phyloP scores from a whole-genome alignment of 169 alveolate species.

The Eimeria nieschulzi region DNA sequence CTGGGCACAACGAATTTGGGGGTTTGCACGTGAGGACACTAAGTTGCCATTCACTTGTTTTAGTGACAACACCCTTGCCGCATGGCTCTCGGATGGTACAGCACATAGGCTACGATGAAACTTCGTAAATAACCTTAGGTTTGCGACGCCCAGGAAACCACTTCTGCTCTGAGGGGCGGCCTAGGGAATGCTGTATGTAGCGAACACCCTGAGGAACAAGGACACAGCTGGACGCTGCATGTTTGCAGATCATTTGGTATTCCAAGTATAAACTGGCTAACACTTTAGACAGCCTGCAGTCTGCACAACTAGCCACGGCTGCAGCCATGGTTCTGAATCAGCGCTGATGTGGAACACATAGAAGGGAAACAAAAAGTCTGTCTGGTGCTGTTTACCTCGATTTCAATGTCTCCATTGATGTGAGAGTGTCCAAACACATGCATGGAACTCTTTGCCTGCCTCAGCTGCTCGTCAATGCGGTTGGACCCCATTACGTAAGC shows the following conservation, averaged over 20 bases:
- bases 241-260: too few relatives aligned
- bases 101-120: neutral
- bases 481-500: conserved; percentile 64
- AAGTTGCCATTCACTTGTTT: too few relatives aligned
- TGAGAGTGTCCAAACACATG: conserved; percentile 65
- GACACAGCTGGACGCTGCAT: neutral
- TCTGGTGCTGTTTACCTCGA: conserved; percentile 18
- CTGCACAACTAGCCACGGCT: neutral
- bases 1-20: too few relatives aligned
- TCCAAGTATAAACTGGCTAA: too few relatives aligned
- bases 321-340: neutral
- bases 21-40: too few relatives aligned
- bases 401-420: conserved; percentile 36
- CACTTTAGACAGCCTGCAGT: neutral
- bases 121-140: conserved; percentile 39
- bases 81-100: neutral
- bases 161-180: conserved; percentile 66
- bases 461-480: conserved; percentile 64
- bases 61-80: too few relatives aligned
- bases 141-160: conserved; percentile 59
- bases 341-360: neutral
- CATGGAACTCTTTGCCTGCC: conserved; percentile 43
- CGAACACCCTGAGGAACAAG: conserved; percentile 53
- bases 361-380: neutral
- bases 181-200: conserved; percentile 63